Evolutionary conservation across 1,284 basidiomycete genomes (phyloP).

Genomic region (Ganoderma sinense): DNA sequence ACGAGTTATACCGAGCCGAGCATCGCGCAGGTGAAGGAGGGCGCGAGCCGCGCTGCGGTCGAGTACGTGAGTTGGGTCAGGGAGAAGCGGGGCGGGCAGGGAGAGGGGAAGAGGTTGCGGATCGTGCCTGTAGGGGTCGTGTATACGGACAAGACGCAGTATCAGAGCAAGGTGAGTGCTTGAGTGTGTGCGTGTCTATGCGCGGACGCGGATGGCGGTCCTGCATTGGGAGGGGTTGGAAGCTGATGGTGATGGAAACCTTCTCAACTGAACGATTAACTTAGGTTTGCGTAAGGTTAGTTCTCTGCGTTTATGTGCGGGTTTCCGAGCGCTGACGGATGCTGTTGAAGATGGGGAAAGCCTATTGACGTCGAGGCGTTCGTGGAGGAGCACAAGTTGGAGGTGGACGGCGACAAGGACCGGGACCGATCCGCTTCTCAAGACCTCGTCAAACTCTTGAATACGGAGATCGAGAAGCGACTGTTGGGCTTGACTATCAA

Average conservation of each 20-base stretch:
- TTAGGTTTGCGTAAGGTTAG: constrained; percentile 27
- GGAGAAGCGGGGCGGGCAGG: constrained; percentile 52
- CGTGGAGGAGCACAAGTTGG: constrained; percentile 75
- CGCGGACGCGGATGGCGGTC: too few species aligned
- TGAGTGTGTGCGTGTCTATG: neutral
- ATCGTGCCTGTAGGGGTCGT: constrained; percentile 89
- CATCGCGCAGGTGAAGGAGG: constrained; percentile 93
- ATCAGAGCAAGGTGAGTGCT: constrained; percentile 76
- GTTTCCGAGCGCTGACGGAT: constrained; percentile 7
- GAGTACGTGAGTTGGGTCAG: constrained; percentile 85
- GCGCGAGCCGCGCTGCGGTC: constrained; percentile 92
- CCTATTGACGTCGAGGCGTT: constrained; percentile 82
- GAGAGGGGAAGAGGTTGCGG: constrained; percentile 36
- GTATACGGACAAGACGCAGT: constrained; percentile 94
- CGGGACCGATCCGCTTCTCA: constrained; percentile 75
- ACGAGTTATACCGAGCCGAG: constrained; percentile 89
- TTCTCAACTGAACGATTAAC: neutral
- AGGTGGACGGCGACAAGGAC: constrained; percentile 30
- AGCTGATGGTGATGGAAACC: neutral
- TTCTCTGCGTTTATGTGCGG: neutral
- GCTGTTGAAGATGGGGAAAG: constrained; percentile 69
- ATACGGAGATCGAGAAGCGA: constrained; percentile 72
- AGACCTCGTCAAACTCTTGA: constrained; percentile 83
- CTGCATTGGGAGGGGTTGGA: neutral
- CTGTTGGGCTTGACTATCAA: constrained; percentile 86